These are phyloP conservation scores for Ruellia speciosa DNA, from an alignment of 305 asterid species.

Conservation along the genomic window DNA sequence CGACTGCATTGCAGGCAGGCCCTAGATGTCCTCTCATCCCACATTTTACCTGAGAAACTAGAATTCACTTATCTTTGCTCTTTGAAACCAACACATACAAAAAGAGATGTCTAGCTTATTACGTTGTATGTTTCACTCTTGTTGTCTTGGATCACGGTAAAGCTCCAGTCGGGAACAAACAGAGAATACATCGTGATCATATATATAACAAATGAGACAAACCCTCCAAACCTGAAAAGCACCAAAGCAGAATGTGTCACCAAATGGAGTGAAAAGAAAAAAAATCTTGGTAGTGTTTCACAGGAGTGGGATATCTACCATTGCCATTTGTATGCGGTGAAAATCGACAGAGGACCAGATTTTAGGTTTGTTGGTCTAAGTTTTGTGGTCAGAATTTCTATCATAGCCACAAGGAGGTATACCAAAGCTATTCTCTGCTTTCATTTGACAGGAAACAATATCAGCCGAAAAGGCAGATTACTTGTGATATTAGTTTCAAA, in stretches of 20 bases:
- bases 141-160: no score
- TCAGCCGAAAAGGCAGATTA: no score
- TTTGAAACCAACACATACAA: no score
- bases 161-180: conserved; percentile 80
- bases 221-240: conserved; percentile 56
- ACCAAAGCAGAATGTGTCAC: background rate
- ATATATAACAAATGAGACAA: conserved; percentile 49
- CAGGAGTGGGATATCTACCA: no score
- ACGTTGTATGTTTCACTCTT: conserved; percentile 38
- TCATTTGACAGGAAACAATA: no score
- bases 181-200: conserved; percentile 54
- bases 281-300: no score
- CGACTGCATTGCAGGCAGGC: conserved; percentile 89
- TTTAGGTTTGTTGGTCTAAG: conserved; percentile 44
- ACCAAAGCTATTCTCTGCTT: conserved; percentile 93
- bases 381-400: conserved; percentile 65
- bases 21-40: conserved; percentile 91
- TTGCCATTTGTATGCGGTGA: conserved; percentile 76
- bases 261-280: background rate
- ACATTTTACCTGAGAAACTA: conserved; percentile 55
- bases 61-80: background rate
- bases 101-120: conserved; percentile 5
- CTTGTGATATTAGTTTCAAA: no score
- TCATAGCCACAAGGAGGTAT: conserved; percentile 60
- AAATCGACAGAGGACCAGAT: conserved; percentile 49